Evolutionary conservation across 257 asterid genomes (phyloP).

Genomic region (Solanum virginianum): DNA sequence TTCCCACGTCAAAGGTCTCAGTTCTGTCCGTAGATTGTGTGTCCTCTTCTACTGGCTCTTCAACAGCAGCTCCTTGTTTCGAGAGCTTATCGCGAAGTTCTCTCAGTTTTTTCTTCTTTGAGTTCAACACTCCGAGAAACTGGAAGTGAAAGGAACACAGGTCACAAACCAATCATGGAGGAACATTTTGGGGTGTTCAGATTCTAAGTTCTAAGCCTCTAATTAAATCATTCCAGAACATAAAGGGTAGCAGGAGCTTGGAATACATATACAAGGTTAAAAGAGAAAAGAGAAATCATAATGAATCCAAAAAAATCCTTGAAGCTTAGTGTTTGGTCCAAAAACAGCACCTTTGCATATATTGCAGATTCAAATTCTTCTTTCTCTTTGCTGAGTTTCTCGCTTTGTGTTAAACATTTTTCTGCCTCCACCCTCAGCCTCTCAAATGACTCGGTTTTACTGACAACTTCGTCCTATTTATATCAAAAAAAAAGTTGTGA

Average conservation of each 20-base stretch:
- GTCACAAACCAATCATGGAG: not conserved
- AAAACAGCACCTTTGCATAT: constrained; percentile 50
- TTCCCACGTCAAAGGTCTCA: constrained; percentile 51
- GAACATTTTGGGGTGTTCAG: not conserved
- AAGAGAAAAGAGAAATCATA: not conserved
- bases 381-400: constrained; percentile 55
- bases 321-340: not conserved
- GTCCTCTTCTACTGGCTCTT: constrained; percentile 33
- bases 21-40: constrained; percentile 55
- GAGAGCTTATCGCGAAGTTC: constrained; percentile 64
- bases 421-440: constrained; percentile 66
- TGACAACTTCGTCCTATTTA: constrained; percentile 76
- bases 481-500: not conserved
- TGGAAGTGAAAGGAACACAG: constrained; percentile 15
- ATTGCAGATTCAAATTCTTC: constrained; percentile 66
- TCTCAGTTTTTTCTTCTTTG: constrained; percentile 88
- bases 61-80: constrained; percentile 17
- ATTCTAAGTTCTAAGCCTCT: not conserved
- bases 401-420: constrained; percentile 72
- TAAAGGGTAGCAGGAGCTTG: not conserved
- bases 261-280: not conserved
- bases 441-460: constrained; percentile 51
- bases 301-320: not conserved
- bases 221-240: not conserved
- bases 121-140: constrained; percentile 67